Evolutionary conservation across 1,284 basidiomycete species (phyloP), one percentile per base, ranked within the genome.

Genomic region (Malassezia yamatoensis): DNA sequence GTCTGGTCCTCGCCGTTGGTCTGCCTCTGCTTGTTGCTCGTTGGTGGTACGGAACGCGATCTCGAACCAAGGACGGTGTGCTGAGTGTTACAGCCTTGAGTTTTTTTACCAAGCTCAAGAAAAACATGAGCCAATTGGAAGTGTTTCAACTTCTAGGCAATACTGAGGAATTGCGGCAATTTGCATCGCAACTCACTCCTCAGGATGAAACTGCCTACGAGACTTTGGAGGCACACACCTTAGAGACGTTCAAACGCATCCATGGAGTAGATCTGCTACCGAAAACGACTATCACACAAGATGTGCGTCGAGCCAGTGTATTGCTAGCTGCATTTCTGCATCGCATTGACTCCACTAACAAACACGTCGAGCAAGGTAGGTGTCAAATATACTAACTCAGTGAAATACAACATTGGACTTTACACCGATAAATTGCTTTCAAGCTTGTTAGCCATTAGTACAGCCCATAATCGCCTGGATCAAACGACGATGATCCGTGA

Each of bases 41-140:
- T 51, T 99, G 94, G 94, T 99, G 94, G 94, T 98, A 96, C 74
- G 88, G 90, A 15, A 88, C 85, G 65, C 82, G 88, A 53, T 81
- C 84, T 61, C 85, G 83, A 74, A 98, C 94, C 32, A 94, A 96
- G 75, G 94, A 98, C 67, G 89, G 90, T 41, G 81, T 96, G 51
- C 80, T 89, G 62, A 84, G 86, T 47, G 79, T 79, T 42, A 89
- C 90, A 0, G 93, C 93, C 1, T 85, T 90, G 46, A 79, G 81
- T 1, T 94, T 91, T 79, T 98, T 96, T 83, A 88, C 88, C 74
- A 79, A 81, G 15, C 72, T 96, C 29, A 83, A 82, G 40, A 93
- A 96, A 70, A 84, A 87, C 45, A 85, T 86, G 6, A 80, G 80
- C 1, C 82, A 88, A 63, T 78, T 82, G 21, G 85, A 89, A 35